Evolutionary conservation across 257 asterid genomes (phyloP), one percentile per base, ranked within the genome.

Genomic region (Jasminum sambac): DNA sequence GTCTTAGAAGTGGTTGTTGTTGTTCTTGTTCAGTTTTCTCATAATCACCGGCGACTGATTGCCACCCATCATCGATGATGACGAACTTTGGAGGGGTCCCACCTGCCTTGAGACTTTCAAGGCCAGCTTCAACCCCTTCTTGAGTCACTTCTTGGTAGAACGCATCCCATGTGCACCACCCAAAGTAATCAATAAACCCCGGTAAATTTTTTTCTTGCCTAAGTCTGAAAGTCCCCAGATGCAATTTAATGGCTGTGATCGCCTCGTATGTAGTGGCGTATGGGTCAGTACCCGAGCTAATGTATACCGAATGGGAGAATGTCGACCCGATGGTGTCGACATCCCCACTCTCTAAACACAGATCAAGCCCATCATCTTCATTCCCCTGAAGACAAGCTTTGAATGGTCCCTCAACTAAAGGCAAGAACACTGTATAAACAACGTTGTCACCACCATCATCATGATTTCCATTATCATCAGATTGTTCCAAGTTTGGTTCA

Each of bases 151-250:
- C 92, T 39, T 89, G 92, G 67, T 91, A 89, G 62, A 87, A 91
- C 17, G 97, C 97, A 68, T 91, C 97, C 97, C 97, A 91, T 0
- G 97, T 91, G 72, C 97, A 91, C 97, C 97, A 91, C 4, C 97
- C 97, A 19, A 91, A 91, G 74, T 72, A 89, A 71, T 89, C 95
- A 38, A 87, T 81, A 26, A 91, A 81, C 71, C 85, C 89, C 0
- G 97, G 96, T 50, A 89, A 69, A 55, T 84, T 87, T 86, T 91
- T 91, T 83, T 91, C 97, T 23, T 77, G 75, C 67, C 95, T 74
- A 46, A 83, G 72, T 30, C 86, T 71, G 71, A 91, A 91, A 4
- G 91, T 84, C 61, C 88, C 83, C 12, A 89, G 84, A 64, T 86
- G 97, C 6, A 72, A 68, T 48, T 89, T 91, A 0, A 84, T 91